A percentile compares a stretch with the other conserved stretches of the same genome.
Conservation (phyloP, 108 stramenopile genomes). For the Cyclostephanos invisitatus region DNA sequence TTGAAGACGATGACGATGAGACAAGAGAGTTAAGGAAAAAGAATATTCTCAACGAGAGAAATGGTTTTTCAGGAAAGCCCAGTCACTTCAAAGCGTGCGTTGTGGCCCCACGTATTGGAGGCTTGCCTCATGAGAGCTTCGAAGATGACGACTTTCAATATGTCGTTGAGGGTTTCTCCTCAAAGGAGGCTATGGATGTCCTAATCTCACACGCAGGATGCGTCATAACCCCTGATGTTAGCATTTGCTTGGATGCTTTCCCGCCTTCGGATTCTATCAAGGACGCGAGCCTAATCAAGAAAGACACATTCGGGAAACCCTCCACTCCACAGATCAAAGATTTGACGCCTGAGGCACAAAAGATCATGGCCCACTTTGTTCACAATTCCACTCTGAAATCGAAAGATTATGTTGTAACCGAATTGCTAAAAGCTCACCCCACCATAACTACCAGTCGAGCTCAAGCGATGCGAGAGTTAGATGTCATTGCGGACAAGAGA, state of each 20-base stretch:
- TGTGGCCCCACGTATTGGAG: slow-evolving; percentile 61
- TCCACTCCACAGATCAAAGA: slow-evolving; percentile 25
- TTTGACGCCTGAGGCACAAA: slow-evolving; percentile 56
- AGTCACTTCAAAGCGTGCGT: slow-evolving; percentile 51
- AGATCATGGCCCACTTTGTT: slow-evolving; percentile 58
- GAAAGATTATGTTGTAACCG: slow-evolving; percentile 76
- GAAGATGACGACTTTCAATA: slow-evolving; percentile 21
- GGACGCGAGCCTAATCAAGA: slow-evolving; percentile 35
- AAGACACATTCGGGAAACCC: slow-evolving; percentile 7
- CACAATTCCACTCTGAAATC: slow-evolving; percentile 73
- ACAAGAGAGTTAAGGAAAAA: slow-evolving; percentile 66
- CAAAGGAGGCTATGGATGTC: slow-evolving; percentile 29
- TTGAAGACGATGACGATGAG: slow-evolving; percentile 73
- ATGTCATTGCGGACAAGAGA: slow-evolving; percentile 72
- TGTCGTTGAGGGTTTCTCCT: slow-evolving; percentile 34
- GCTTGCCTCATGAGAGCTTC: slow-evolving; percentile 40
- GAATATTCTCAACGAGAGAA: slow-evolving; percentile 51
- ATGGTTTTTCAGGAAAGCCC: slow-evolving; percentile 6
- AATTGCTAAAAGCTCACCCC: slow-evolving; percentile 59
- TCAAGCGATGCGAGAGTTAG: slow-evolving; percentile 74
- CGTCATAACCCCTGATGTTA: slow-evolving; percentile 31
- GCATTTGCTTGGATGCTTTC: slow-evolving; percentile 68
- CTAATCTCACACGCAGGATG: slow-evolving; percentile 26
- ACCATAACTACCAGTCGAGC: slow-evolving; percentile 62
- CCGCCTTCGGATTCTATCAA: slow-evolving; percentile 47